Evolutionary conservation across 192 early-diverging fungal genomes (phyloP).

Genomic region (Umbelopsis isabellina): DNA sequence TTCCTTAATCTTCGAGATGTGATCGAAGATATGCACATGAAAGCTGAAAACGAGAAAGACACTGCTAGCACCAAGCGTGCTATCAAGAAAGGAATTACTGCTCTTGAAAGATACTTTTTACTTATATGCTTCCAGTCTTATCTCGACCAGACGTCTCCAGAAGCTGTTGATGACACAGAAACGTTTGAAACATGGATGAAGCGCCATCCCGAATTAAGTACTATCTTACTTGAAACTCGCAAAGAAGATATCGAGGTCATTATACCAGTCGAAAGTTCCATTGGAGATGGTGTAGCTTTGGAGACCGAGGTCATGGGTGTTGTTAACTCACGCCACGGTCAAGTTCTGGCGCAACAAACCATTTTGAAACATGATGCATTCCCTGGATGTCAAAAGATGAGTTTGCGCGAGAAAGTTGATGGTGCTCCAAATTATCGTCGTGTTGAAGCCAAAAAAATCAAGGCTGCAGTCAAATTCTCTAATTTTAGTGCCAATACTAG

Average conservation of each 20-base stretch:
- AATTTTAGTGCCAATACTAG: neutral
- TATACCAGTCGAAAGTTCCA: constrained; percentile 47
- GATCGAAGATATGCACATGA: constrained; percentile 50
- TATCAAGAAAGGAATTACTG: constrained; percentile 32
- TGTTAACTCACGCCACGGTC: constrained; percentile 51
- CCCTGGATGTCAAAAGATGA: constrained; percentile 66
- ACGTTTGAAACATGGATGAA: constrained; percentile 60
- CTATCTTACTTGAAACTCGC: constrained; percentile 50
- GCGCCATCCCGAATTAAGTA: constrained; percentile 54
- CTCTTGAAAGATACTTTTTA: constrained; percentile 57
- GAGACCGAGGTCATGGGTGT: constrained; percentile 60
- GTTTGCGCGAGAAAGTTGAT: constrained; percentile 59
- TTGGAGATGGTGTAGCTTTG: constrained; percentile 64
- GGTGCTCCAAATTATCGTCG: constrained; percentile 64
- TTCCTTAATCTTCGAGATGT: constrained; percentile 57
- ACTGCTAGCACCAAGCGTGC: constrained; percentile 1
- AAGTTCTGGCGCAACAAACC: constrained; percentile 57
- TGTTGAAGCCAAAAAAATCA: constrained; percentile 40
- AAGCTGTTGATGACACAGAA: constrained; percentile 33
- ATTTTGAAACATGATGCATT: constrained; percentile 70
- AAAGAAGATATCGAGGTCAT: constrained; percentile 37
- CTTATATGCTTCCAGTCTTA: constrained; percentile 64
- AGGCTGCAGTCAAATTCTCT: constrained; percentile 24
- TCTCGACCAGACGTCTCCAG: constrained; percentile 41
- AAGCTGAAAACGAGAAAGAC: constrained; percentile 39